phyloP scores from a whole-genome alignment of 2,329 filamentous ascomycete genomes.

The Helminthosporium solani region DNA sequence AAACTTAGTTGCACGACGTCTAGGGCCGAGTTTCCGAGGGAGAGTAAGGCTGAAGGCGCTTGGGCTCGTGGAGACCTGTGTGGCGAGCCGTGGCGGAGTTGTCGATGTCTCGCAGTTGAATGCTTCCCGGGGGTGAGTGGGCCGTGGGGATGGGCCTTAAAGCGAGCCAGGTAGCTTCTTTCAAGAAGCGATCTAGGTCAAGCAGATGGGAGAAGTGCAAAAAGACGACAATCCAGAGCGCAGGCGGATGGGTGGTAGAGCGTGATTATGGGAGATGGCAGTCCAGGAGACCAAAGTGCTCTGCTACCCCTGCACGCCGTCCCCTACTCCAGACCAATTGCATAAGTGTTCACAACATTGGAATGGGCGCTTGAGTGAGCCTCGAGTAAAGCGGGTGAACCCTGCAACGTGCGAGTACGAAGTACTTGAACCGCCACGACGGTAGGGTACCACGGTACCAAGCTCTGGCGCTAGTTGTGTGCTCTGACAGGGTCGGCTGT shows the following conservation, averaged over 20 bases:
- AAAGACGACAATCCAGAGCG: constrained; percentile 30
- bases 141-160: constrained; percentile 28
- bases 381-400: constrained; percentile 32
- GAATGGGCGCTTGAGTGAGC: constrained; percentile 37
- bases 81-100: constrained; percentile 42
- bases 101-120: constrained; percentile 39
- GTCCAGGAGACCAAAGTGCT: neutral
- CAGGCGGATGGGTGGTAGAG: constrained; percentile 10
- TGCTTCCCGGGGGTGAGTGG: constrained; percentile 31
- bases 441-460: constrained; percentile 27
- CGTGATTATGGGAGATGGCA: no score
- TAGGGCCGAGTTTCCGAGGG: constrained; percentile 32
- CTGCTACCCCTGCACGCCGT: constrained; percentile 9
- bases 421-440: constrained; percentile 32
- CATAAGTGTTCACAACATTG: constrained; percentile 40
- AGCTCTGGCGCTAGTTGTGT: constrained; percentile 20
- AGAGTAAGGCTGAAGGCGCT: constrained; percentile 40
- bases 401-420: constrained; percentile 21
- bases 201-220: neutral
- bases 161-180: constrained; percentile 16
- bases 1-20: constrained; percentile 34
- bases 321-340: constrained; percentile 31
- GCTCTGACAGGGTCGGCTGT: constrained; percentile 23
- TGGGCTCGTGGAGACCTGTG: constrained; percentile 27
- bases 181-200: no score